Base-by-base conservation (phyloP, 495 filamentous ascomycete genomes). In the Hypoxylon lenormandii region DNA sequence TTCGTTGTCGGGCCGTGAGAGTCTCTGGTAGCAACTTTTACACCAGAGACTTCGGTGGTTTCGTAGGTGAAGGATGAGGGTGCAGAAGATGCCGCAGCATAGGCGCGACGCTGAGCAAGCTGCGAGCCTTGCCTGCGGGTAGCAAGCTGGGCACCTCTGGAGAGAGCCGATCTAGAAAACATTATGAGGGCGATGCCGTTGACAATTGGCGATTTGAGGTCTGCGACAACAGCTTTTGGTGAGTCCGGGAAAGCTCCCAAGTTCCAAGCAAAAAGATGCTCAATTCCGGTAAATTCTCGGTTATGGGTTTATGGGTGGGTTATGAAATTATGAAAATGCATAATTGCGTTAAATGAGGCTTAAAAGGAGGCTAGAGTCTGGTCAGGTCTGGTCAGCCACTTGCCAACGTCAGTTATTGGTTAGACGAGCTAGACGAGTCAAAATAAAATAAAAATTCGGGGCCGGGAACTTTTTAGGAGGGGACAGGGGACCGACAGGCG, bases 11-110 rank as follows among this genome's bases (percentile, higher is more conserved):
- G 92, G 22, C 93, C 93, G 63, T 88, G 84, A 62, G 93, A 84
- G 80, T 97, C 93, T 81, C 94, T 85, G 81, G 90, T 90, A 72
- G 93, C 93, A 61, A 96, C 84, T 86, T 97, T 98, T 79, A 98
- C 83, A 72, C 95, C 93, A 69, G 86, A 83, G 76, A 91, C 86
- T 79, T 94, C 91, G 74, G 91, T 86, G 70, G 89, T 90, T 75
- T 96, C 89, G 85, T 96, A 99, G 77, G 90, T 89, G 80, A 93
- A 92, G 69, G 90, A 88, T 54, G 83, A 85, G 37, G 64, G 74
- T 69, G 74, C 75, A 65, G 87, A 87, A 72, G 92, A 91, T 65
- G 88, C 88, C 72, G 91, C 42, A 74, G 94, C 94, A 77, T 96
- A 89, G 61, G 87, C 87, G 76, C 92, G 88, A 76, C 88, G 84